These are phyloP conservation scores for Anaeromyces robustus DNA, from an alignment of 192 early-diverging fungal genomes.

Conservation along the genomic window DNA sequence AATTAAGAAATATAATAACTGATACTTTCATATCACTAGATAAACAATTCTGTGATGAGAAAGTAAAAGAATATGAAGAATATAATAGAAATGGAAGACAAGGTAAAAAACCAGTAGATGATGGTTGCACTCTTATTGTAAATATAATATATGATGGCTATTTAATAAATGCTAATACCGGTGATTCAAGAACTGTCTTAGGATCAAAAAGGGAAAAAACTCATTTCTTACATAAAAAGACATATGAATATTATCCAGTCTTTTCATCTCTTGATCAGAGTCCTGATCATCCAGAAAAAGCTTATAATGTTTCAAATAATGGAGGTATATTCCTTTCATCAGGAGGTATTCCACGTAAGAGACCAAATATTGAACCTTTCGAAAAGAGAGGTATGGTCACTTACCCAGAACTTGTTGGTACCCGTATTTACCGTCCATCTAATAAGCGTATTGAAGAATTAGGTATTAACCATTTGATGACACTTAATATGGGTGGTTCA, in stretches of 20 bases:
- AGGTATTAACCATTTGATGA: constrained; percentile 31
- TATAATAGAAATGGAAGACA: constrained; percentile 18
- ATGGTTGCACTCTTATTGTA: constrained; percentile 37
- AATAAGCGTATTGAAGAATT: constrained; percentile 21
- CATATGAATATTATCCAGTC: constrained; percentile 15
- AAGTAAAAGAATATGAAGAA: constrained; percentile 27
- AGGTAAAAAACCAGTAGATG: constrained; percentile 5
- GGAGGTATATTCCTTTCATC: constrained; percentile 36
- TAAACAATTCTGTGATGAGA: constrained; percentile 22
- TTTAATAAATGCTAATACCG: constrained; percentile 39
- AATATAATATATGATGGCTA: constrained; percentile 25
- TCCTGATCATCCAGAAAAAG: constrained; percentile 39
- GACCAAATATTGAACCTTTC: constrained; percentile 7
- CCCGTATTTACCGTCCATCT: constrained; percentile 33
- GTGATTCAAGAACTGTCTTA: constrained; percentile 1
- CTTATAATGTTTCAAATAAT: constrained; percentile 19
- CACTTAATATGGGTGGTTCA: constrained; percentile 38
- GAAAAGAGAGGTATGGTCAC: constrained; percentile 4
- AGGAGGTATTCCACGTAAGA: constrained; percentile 16
- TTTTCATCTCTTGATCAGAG: constrained; percentile 38
- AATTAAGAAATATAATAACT: constrained; percentile 12
- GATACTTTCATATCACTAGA: constrained; percentile 24
- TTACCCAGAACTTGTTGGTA: constrained; percentile 24
- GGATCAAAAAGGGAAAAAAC: neutral
- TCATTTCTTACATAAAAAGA: neutral